A percentile compares a stretch with the other conserved stretches of the same genome.
phyloP scores from a whole-genome alignment of 768 basidiomycete species.

The Suillus weaverae region DNA sequence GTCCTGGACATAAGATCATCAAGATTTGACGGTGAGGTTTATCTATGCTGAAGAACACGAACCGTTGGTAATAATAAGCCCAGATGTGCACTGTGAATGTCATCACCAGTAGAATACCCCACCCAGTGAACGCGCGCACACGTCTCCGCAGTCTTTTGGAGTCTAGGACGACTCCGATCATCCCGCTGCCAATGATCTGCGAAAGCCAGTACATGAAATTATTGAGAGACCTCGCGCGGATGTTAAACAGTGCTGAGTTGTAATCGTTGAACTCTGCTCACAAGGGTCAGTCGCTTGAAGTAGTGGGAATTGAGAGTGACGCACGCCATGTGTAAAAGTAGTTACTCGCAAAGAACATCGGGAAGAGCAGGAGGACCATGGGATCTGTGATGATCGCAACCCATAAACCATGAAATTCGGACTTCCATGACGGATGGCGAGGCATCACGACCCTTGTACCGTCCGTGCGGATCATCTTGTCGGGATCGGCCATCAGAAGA shows the following conservation, averaged over 20 bases:
- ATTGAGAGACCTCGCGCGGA: conserved; percentile 72
- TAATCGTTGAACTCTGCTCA: conserved; percentile 71
- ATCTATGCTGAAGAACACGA: conserved; percentile 14
- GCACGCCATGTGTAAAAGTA: conserved; percentile 84
- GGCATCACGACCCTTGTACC: conserved; percentile 64
- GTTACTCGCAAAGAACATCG: conserved; percentile 80
- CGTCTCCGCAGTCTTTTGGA: conserved; percentile 54
- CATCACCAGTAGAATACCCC: conserved; percentile 58
- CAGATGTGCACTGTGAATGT: conserved; percentile 70
- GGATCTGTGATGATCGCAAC: conserved; percentile 66
- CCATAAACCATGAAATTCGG: conserved; percentile 70
- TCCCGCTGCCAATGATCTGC: conserved; percentile 70
- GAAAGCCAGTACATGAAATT: conserved; percentile 79
- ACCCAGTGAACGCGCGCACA: conserved; percentile 64
- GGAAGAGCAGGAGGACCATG: conserved; percentile 70
- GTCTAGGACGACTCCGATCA: conserved; percentile 69
- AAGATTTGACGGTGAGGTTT: not conserved
- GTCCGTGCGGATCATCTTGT: conserved; percentile 71
- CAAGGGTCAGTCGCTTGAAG: not conserved
- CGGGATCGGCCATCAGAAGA: conserved; percentile 66
- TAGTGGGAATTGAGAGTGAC: conserved; percentile 10
- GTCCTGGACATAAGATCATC: conserved; percentile 30
- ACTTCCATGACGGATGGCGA: conserved; percentile 72
- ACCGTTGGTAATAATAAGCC: conserved; percentile 77
- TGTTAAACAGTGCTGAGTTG: conserved; percentile 74